Conservation (phyloP, 1,139 yeast genomes). For the Arxiozyma bovina region DNA sequence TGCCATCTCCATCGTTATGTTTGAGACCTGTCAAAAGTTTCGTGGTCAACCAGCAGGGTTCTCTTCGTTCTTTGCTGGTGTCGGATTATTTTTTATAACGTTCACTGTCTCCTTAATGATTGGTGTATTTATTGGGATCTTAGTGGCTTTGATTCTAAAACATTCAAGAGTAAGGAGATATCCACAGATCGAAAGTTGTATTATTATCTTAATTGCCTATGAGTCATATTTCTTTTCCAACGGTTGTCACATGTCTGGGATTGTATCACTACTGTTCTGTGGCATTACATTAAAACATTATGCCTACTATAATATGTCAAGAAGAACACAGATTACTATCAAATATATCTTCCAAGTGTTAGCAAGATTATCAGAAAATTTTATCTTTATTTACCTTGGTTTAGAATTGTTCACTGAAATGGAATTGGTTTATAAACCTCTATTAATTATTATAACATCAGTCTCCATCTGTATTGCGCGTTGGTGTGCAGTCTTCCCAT, state of each 20-base stretch:
- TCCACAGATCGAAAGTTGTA: conserved; percentile 93
- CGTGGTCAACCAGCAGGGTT: conserved; percentile 76
- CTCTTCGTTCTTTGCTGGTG: conserved; percentile 81
- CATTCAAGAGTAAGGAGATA: conserved; percentile 89
- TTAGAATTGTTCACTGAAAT: conserved; percentile 92
- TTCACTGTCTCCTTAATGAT: conserved; percentile 88
- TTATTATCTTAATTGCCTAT: conserved; percentile 83
- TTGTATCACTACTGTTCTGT: conserved; percentile 87
- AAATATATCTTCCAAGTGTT: conserved; percentile 87
- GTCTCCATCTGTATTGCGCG: conserved; percentile 89
- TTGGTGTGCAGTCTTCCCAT: conserved; percentile 96
- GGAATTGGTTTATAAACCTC: conserved; percentile 87
- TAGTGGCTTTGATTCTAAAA: conserved; percentile 81
- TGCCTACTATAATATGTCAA: conserved; percentile 94
- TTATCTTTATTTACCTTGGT: conserved; percentile 91
- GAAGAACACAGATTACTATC: conserved; percentile 93
- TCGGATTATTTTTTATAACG: conserved; percentile 86
- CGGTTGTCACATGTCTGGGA: conserved; percentile 99
- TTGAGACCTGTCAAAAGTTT: conserved; percentile 95
- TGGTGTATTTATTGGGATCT: conserved; percentile 78
- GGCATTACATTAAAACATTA: conserved; percentile 95
- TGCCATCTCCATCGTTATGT: conserved; percentile 98
- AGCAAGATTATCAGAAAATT: conserved; percentile 93
- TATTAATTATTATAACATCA: conserved; percentile 82
- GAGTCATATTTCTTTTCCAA: conserved; percentile 95